Evolutionary conservation across 202 grass and related monocot species (phyloP).

Genomic region (Sporobolus alterniflorus): DNA sequence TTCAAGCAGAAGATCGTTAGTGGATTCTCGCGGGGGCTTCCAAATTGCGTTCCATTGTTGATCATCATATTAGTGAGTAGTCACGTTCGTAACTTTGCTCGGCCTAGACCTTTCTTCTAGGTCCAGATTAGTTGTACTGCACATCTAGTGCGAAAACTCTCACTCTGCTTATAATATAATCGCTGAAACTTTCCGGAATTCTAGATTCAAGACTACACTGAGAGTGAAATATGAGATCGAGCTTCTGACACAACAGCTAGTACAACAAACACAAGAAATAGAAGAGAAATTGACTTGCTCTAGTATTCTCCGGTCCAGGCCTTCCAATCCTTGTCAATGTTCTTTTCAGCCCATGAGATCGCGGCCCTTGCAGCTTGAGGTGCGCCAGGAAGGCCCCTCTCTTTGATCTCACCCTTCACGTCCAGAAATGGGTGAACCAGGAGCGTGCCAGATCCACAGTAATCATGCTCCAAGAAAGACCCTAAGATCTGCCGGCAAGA

Average conservation of each 20-base stretch:
- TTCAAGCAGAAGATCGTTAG: no score
- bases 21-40: no score
- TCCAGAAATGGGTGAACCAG: slow-evolving; percentile 91
- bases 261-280: slow-evolving; percentile 17
- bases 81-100: no score
- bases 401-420: slow-evolving; percentile 82
- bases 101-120: no score
- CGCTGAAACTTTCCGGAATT: no score
- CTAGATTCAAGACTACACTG: no score
- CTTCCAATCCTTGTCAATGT: slow-evolving; percentile 92
- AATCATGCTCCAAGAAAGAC: slow-evolving; percentile 66
- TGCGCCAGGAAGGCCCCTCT: slow-evolving; percentile 73
- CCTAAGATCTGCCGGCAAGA: slow-evolving; percentile 63
- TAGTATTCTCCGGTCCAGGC: slow-evolving; percentile 73
- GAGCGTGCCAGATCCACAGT: slow-evolving; percentile 84
- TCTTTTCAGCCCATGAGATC: slow-evolving; percentile 87
- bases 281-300: not conserved
- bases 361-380: slow-evolving; percentile 82
- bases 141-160: no score
- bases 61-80: no score
- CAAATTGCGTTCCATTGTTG: no score
- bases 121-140: no score
- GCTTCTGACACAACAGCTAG: not conserved
- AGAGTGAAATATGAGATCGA: no score
- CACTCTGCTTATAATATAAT: no score